phyloP scores from a whole-genome alignment of 148 eudicot genomes.

The Polygonum maritimum region DNA sequence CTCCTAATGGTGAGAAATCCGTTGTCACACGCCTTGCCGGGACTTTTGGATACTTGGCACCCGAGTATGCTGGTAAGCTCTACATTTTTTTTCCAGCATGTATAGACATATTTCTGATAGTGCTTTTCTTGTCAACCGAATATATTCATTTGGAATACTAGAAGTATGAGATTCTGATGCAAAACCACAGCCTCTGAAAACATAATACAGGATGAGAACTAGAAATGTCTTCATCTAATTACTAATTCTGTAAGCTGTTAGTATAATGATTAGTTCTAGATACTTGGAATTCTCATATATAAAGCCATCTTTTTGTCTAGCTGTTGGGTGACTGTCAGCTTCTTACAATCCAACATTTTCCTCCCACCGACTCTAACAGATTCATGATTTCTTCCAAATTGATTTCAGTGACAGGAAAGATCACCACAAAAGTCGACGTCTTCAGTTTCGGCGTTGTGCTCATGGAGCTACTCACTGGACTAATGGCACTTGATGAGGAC shows the following conservation, averaged over 20 bases:
- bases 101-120: not conserved
- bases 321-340: too few species aligned
- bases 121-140: not conserved
- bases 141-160: not conserved
- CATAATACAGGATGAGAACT: too few species aligned
- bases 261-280: too few species aligned
- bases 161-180: not conserved
- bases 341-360: too few species aligned
- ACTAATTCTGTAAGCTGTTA: too few species aligned
- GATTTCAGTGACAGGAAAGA: constrained; percentile 75
- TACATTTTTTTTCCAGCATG: not conserved
- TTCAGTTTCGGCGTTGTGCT: constrained; percentile 92
- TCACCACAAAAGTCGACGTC: constrained; percentile 83
- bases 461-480: constrained; percentile 86
- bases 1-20: constrained; percentile 84
- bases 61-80: constrained; percentile 94
- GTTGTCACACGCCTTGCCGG: constrained; percentile 91
- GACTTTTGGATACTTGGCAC: constrained; percentile 96
- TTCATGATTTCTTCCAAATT: not conserved
- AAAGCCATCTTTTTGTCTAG: too few species aligned
- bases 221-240: too few species aligned
- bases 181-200: too few species aligned
- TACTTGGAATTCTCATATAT: too few species aligned
- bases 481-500: constrained; percentile 80
- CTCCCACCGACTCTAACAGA: not conserved